phyloP scores from a whole-genome alignment of 2,329 filamentous ascomycete species.

The Ceratocystis albifundus region DNA sequence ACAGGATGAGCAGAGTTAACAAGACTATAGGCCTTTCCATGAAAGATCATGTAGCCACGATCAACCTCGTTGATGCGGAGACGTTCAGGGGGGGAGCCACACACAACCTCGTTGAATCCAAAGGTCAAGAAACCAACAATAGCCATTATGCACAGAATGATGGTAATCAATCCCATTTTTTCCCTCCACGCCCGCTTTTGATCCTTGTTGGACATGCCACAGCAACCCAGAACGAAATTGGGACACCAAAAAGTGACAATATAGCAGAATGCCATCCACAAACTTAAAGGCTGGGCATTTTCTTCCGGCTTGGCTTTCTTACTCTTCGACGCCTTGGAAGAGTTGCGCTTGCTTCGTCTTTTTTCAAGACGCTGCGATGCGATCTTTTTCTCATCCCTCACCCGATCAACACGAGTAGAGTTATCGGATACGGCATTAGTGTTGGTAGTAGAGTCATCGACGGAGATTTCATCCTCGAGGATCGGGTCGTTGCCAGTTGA shows the following conservation, averaged over 20 bases:
- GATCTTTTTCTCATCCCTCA: conserved; percentile 30
- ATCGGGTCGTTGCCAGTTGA: conserved; percentile 87
- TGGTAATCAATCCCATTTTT: conserved; percentile 92
- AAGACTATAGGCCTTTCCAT: conserved; percentile 81
- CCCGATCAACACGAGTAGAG: conserved; percentile 32
- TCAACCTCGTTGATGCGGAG: conserved; percentile 74
- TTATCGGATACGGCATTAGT: conserved; percentile 37
- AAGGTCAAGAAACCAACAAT: conserved; percentile 94
- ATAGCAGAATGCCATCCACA: conserved; percentile 94
- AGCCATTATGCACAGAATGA: conserved; percentile 77
- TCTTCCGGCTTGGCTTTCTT: conserved; percentile 46
- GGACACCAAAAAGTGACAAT: conserved; percentile 92
- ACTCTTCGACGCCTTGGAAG: conserved; percentile 42
- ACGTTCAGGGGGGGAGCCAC: conserved; percentile 57
- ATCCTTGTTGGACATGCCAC: conserved; percentile 71
- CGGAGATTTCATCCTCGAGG: conserved; percentile 62
- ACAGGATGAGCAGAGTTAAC: conserved; percentile 64
- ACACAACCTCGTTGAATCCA: conserved; percentile 85
- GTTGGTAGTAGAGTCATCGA: conserved; percentile 40
- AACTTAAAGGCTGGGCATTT: conserved; percentile 63
- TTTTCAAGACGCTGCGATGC: conserved; percentile 27
- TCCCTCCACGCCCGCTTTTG: conserved; percentile 93
- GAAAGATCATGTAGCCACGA: conserved; percentile 85
- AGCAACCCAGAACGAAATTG: conserved; percentile 70
- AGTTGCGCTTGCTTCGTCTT: conserved; percentile 30